Base-by-base conservation (phyloP, 192 early-diverging fungal genomes). In the Martensiomyces pterosporus region DNA sequence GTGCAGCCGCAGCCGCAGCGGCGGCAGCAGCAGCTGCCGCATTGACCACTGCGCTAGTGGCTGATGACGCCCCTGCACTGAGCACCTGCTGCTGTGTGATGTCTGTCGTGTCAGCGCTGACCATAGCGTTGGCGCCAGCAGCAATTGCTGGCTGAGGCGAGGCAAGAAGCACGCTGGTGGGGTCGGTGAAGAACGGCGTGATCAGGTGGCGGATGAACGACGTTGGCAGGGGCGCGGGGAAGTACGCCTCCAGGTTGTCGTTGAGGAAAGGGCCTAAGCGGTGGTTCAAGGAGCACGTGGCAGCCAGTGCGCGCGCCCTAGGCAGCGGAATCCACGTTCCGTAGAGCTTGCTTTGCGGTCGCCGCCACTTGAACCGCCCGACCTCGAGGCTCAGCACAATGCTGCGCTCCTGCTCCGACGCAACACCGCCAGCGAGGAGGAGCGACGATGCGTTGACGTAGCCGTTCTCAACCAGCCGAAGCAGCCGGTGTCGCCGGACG, bases 261-360 rank as follows among this genome's bases (percentile, higher is more conserved):
- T 84, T 76, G 48, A 95, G 67, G 44, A 95, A 93, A 13, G 77
- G 79, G 0, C 80, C 85, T 5, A 92, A 57, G 32, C 81, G 77
- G 44, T 84, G 75, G 38, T 91, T 82, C 7, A 96, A 60, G 21
- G 87, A 88, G 53, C 88, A 87, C 0, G 84, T 91, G 2, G 87
- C 74, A 0, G 92, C 87, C 38, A 97, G 75, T 5, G 87, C 88
- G 19, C 86, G 80, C 6, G 90, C 93, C 4, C 93, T 82, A 2
- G 78, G 69, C 18, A 97, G 77, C 8, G 93, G 93, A 41, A 97
- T 90, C 93, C 93, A 97, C 4, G 92, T 94, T 22, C 93, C 93
- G 41, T 81, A 84, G 21, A 94, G 68, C 50, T 78, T 72, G 23
- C 82, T 84, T 18, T 80, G 75, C 33, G 79, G 78, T 49, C 85